phyloP scores from a whole-genome alignment of 208 protist genomes.

The Leishmania gerbilli region DNA sequence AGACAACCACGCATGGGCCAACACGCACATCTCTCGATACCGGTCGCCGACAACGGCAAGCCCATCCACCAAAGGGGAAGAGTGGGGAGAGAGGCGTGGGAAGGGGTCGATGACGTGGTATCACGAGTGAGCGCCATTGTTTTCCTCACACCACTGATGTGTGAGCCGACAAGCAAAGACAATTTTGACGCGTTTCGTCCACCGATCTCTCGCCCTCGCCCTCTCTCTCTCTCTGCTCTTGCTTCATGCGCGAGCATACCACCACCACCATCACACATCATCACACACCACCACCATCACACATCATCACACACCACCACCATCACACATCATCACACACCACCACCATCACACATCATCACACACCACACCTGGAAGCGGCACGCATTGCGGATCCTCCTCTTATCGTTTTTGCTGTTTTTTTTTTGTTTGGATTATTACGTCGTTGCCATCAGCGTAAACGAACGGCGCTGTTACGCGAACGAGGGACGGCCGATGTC shows the following conservation, averaged over 20 bases:
- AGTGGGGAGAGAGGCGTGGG: conserved; percentile 1
- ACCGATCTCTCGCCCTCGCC: neutral
- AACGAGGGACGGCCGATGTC: neutral
- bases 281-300: neutral
- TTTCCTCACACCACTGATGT: neutral
- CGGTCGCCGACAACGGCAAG: neutral
- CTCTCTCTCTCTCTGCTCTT: neutral
- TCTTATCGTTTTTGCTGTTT: neutral
- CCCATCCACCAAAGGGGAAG: neutral
- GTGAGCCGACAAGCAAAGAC: neutral
- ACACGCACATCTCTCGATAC: neutral
- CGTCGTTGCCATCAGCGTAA: neutral
- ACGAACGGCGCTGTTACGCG: neutral
- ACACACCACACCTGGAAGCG: neutral
- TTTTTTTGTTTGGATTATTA: neutral
- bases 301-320: neutral
- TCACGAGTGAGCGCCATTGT: neutral
- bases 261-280: neutral
- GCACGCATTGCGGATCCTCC: neutral
- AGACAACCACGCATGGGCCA: conserved; percentile 16
- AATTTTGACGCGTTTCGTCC: too few relatives aligned
- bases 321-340: neutral
- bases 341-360: neutral
- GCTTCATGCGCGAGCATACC: neutral
- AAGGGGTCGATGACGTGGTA: neutral